Conservation (phyloP, 495 filamentous ascomycete species). For the Trichoderma gamsii region DNA sequence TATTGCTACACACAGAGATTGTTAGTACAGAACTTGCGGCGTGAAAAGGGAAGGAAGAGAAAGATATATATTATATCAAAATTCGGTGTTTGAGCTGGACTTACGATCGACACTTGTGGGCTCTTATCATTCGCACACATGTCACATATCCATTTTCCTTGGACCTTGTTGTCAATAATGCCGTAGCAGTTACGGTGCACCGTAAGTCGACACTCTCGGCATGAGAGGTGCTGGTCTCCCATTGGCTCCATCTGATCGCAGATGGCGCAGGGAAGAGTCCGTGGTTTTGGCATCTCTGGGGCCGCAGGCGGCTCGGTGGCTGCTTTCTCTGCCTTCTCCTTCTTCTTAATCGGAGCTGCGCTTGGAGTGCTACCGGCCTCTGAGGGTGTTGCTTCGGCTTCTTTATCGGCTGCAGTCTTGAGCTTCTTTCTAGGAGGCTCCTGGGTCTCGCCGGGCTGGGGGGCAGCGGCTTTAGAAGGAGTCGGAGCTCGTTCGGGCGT, state of each 20-base stretch:
- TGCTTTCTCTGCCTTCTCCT: conserved; percentile 54
- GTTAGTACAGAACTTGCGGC: conserved; percentile 23
- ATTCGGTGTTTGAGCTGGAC: conserved; percentile 22
- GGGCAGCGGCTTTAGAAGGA: conserved; percentile 33
- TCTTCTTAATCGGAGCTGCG: conserved; percentile 53
- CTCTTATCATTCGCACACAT: conserved; percentile 91
- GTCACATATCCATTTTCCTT: conserved; percentile 88
- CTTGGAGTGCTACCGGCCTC: conserved; percentile 20
- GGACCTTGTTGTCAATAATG: conserved; percentile 59
- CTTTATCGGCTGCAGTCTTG: conserved; percentile 37
- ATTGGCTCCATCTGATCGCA: conserved; percentile 67
- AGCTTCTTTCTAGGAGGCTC: conserved; percentile 53
- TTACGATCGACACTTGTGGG: conserved; percentile 76
- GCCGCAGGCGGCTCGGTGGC: conserved; percentile 50
- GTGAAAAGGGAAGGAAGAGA: background rate
- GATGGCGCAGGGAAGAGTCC: conserved; percentile 75
- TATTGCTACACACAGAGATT: conserved; percentile 52
- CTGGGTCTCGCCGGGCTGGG: conserved; percentile 26
- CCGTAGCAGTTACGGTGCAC: conserved; percentile 96
- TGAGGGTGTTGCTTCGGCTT: conserved; percentile 25
- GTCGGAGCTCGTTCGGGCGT: conserved; percentile 37
- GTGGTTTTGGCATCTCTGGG: conserved; percentile 69
- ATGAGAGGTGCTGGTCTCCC: conserved; percentile 68
- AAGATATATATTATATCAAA: background rate
- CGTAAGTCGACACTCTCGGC: conserved; percentile 78